Conservation (phyloP, 2,329 filamentous ascomycete species). For the Hypoxylon sp. region DNA sequence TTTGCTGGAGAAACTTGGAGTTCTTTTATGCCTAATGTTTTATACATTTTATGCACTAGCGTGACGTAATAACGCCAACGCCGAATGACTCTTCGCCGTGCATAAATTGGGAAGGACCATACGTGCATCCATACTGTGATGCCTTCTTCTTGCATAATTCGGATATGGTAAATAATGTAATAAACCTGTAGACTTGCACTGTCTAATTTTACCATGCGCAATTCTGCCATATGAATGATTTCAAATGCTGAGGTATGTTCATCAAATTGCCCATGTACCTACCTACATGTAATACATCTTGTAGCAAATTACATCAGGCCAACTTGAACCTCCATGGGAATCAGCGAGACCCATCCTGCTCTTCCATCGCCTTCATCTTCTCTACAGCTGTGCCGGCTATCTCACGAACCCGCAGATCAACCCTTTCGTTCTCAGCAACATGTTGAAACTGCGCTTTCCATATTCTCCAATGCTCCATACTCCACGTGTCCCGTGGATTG, state of each 20-base stretch:
- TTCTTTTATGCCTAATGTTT: neutral
- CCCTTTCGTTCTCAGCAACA: constrained; percentile 19
- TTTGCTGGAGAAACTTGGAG: neutral
- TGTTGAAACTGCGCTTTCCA: constrained; percentile 39
- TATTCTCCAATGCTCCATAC: constrained; percentile 32
- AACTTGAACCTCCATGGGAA: neutral
- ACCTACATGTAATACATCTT: neutral
- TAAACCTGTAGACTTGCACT: neutral
- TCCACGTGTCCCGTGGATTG: constrained; percentile 37
- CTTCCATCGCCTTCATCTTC: constrained; percentile 17
- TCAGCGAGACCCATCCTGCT: constrained; percentile 1
- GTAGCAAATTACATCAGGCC: neutral
- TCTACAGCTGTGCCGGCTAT: constrained; percentile 14
- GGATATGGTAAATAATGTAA: neutral
- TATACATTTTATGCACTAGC: neutral
- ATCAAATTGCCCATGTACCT: neutral
- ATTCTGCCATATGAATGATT: too few species aligned
- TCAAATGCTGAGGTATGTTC: too few species aligned
- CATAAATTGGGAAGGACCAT: neutral
- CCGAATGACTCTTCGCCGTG: constrained; percentile 3
- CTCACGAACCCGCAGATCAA: constrained; percentile 23
- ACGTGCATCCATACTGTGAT: neutral
- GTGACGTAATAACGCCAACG: neutral
- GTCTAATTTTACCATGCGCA: neutral
- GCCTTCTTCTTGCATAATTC: neutral